Evolutionary conservation across 148 eudicot species (phyloP).

Genomic region (Nepenthes mirabilis): DNA sequence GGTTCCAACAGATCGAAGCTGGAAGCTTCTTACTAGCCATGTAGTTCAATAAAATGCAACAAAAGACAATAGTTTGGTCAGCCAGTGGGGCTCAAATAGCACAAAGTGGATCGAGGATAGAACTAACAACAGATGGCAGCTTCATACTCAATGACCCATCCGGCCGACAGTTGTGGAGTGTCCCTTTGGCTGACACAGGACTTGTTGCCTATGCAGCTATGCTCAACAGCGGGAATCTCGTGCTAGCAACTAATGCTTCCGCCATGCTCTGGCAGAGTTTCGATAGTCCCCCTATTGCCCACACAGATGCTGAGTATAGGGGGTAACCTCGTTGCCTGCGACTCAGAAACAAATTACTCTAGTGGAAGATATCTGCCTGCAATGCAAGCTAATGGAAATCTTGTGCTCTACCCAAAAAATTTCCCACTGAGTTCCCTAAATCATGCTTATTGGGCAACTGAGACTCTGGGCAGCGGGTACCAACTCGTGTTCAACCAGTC

Average conservation of each 20-base stretch:
- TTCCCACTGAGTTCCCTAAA: constrained; percentile 10
- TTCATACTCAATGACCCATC: constrained; percentile 13
- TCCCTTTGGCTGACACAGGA: neutral
- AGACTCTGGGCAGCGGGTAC: constrained; percentile 2
- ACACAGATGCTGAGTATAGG: constrained; percentile 9
- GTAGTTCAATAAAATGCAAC: constrained; percentile 18
- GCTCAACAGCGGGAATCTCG: constrained; percentile 21
- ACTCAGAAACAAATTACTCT: constrained; percentile 11
- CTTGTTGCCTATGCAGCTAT: constrained; percentile 11
- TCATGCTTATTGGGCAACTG: neutral
- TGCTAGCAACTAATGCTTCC: constrained; percentile 6
- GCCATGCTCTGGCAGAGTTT: constrained; percentile 17
- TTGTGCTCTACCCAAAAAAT: constrained; percentile 9
- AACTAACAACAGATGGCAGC: constrained; percentile 8
- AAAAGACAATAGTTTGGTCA: constrained; percentile 22
- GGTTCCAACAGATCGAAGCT: constrained; percentile 18
- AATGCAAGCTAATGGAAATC: constrained; percentile 13
- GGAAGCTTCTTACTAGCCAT: constrained; percentile 20
- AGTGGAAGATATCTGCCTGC: constrained; percentile 12
- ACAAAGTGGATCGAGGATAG: constrained; percentile 14
- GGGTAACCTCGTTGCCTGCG: constrained; percentile 13
- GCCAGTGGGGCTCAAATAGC: constrained; percentile 17
- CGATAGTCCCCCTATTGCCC: constrained; percentile 18
- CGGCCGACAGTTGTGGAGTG: constrained; percentile 13
- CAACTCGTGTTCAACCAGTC: constrained; percentile 15